A percentile compares a stretch with the other conserved stretches of the same genome.
phyloP scores from a whole-genome alignment of 179 eudicot species.

The Silene vulgaris region DNA sequence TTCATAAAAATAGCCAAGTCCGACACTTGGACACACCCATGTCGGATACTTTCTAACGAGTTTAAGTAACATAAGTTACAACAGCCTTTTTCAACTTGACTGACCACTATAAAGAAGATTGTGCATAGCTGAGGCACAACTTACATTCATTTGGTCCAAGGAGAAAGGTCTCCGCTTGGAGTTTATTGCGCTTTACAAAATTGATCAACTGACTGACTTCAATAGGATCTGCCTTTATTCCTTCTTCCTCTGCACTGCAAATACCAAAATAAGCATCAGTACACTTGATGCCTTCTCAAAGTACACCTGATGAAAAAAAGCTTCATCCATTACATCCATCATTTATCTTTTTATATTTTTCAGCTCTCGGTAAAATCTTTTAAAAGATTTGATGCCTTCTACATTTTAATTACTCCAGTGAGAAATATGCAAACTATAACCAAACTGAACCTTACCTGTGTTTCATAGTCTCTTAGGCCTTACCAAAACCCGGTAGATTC shows the following conservation, averaged over 20 bases:
- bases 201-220: slow-evolving; percentile 65
- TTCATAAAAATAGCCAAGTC: too few species aligned
- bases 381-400: too few species aligned
- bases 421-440: too few species aligned
- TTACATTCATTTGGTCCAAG: neutral
- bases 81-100: neutral
- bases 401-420: too few species aligned
- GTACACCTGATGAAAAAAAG: neutral
- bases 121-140: neutral
- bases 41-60: too few species aligned
- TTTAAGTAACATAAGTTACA: neutral
- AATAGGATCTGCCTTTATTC: slow-evolving; percentile 60
- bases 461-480: too few species aligned
- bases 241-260: slow-evolving; percentile 85
- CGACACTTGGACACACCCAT: too few species aligned
- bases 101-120: neutral
- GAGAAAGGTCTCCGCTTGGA: slow-evolving; percentile 27
- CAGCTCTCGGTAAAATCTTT: too few species aligned
- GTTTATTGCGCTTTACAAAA: slow-evolving; percentile 64
- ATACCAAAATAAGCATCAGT: slow-evolving; percentile 24
- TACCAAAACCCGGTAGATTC: too few species aligned
- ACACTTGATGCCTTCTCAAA: neutral
- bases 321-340: neutral
- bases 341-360: neutral
- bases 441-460: too few species aligned